phyloP scores from a whole-genome alignment of 805 yeast species.

The Candida pseudofarinosa region DNA sequence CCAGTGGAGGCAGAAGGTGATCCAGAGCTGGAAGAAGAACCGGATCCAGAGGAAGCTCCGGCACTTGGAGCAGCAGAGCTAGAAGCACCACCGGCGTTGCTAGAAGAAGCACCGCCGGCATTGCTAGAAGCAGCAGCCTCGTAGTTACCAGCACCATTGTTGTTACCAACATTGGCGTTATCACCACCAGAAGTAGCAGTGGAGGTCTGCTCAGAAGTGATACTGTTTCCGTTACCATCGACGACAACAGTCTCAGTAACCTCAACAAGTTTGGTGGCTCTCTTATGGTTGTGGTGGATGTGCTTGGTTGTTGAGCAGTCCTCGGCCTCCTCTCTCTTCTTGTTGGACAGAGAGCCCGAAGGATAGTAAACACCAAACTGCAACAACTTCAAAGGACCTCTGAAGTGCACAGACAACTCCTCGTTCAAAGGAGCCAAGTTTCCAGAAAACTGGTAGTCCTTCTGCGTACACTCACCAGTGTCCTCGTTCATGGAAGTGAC shows the following conservation, averaged over 20 bases:
- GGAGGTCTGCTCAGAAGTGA: constrained; percentile 20
- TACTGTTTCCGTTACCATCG: constrained; percentile 51
- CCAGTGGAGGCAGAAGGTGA: constrained; percentile 13
- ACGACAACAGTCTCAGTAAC: constrained; percentile 79
- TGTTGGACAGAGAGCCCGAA: constrained; percentile 34
- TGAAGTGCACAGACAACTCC: constrained; percentile 83
- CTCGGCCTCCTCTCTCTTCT: constrained; percentile 41
- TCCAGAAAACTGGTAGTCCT: constrained; percentile 59
- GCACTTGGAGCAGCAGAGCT: constrained; percentile 12
- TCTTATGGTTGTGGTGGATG: constrained; percentile 47
- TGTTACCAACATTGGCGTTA: constrained; percentile 11
- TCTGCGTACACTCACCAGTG: constrained; percentile 67
- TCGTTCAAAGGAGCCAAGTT: constrained; percentile 76
- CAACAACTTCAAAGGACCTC: constrained; percentile 78
- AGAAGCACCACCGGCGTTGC: constrained; percentile 7
- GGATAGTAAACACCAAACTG: constrained; percentile 92
- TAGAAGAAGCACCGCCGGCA: constrained; percentile 11
- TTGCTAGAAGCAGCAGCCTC: constrained; percentile 13
- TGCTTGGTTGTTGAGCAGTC: constrained; percentile 47
- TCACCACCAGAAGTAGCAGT: constrained; percentile 12
- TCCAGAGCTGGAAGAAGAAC: constrained; percentile 10
- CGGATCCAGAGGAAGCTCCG: constrained; percentile 15
- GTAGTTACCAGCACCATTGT: constrained; percentile 12
- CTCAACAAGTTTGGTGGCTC: constrained; percentile 61
- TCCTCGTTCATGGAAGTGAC: constrained; percentile 74